Conservation (phyloP, 768 basidiomycete genomes). For the Xerocomus spinulosus region DNA sequence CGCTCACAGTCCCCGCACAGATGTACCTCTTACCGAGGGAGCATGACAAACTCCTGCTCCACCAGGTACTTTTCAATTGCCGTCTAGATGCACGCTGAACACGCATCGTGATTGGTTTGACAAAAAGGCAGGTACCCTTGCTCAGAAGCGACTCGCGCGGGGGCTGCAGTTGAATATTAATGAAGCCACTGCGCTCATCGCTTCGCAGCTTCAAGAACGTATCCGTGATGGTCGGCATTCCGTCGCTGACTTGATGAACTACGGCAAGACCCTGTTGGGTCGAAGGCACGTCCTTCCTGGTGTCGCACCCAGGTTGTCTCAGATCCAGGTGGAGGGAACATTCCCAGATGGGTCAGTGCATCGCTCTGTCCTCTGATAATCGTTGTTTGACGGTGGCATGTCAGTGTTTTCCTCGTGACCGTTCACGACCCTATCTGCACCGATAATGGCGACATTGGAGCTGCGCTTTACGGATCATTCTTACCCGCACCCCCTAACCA, state of each 20-base stretch:
- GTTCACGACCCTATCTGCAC: slow-evolving; percentile 94
- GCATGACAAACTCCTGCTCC: slow-evolving; percentile 68
- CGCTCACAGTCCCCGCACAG: background rate
- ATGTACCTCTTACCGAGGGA: slow-evolving; percentile 78
- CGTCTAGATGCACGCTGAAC: background rate
- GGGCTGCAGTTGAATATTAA: slow-evolving; percentile 82
- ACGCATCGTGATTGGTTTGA: background rate
- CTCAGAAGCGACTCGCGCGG: slow-evolving; percentile 93
- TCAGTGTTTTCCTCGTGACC: slow-evolving; percentile 84
- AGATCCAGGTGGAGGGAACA: slow-evolving; percentile 93
- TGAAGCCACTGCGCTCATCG: slow-evolving; percentile 87
- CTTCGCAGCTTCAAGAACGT: slow-evolving; percentile 87
- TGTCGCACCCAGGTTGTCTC: slow-evolving; percentile 70
- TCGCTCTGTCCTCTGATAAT: background rate
- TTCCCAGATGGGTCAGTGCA: slow-evolving; percentile 73
- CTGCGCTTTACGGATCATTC: slow-evolving; percentile 95
- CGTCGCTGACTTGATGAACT: slow-evolving; percentile 89
- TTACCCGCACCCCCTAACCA: slow-evolving; percentile 69
- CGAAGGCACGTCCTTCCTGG: slow-evolving; percentile 83
- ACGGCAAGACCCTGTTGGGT: slow-evolving; percentile 86
- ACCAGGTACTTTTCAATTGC: slow-evolving; percentile 43
- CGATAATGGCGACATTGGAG: slow-evolving; percentile 66
- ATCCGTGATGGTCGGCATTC: slow-evolving; percentile 87
- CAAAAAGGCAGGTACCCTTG: slow-evolving; percentile 75
- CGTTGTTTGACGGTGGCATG: background rate